Conservation (phyloP, 176 grass and related monocot genomes). For the Hsuehochloa calcarea region DNA sequence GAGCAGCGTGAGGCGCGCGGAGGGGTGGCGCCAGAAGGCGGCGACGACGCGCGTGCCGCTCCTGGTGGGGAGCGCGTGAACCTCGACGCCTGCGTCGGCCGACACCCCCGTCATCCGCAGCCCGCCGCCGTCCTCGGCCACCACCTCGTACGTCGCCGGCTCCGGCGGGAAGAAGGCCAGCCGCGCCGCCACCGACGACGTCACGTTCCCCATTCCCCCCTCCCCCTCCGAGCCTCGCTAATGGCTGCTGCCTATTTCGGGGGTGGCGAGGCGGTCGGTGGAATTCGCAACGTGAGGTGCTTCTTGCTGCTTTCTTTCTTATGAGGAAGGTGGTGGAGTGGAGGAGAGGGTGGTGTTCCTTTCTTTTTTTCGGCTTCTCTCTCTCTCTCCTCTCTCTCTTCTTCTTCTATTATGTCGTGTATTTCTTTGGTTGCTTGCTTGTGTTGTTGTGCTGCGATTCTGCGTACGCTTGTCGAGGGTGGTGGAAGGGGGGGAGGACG, state of each 20-base stretch:
- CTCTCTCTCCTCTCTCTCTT: not conserved
- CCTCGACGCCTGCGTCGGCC: conserved; percentile 53
- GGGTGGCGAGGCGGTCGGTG: not conserved
- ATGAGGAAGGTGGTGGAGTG: conserved; percentile 4
- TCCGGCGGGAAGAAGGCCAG: conserved; percentile 99
- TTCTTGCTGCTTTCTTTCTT: conserved; percentile 11
- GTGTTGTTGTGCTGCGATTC: not conserved
- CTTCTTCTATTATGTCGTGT: no score
- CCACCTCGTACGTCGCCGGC: conserved; percentile 82
- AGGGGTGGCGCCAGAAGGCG: conserved; percentile 83
- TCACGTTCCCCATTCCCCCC: conserved; percentile 83
- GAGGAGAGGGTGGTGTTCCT: not conserved
- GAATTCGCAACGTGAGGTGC: conserved; percentile 20
- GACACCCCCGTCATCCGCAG: conserved; percentile 55
- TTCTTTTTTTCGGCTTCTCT: not conserved
- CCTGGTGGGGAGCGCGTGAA: conserved; percentile 61
- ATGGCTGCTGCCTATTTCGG: conserved; percentile 37
- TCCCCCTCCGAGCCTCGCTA: not conserved
- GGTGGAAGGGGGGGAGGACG: not conserved
- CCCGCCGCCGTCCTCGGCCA: conserved; percentile 13
- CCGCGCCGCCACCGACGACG: conserved; percentile 88
- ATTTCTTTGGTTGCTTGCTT: not conserved
- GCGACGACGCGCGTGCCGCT: conserved; percentile 70
- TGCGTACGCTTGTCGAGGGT: not conserved
- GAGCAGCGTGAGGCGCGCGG: conserved; percentile 76